Conservation (phyloP, 441 rosid species). For the Jatropha multifida region DNA sequence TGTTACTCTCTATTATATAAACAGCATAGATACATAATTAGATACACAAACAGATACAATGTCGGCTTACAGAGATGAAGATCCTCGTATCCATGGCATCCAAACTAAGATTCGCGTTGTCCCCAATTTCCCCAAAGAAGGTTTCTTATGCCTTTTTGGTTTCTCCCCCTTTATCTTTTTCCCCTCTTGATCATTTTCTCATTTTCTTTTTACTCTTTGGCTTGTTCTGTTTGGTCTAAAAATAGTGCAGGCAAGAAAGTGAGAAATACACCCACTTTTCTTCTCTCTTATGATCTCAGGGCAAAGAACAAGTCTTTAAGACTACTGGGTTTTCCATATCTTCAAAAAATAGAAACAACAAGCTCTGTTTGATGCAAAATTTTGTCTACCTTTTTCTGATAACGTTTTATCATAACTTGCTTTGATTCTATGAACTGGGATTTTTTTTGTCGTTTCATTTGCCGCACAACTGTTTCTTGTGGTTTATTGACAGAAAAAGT, state of each 20-base stretch:
- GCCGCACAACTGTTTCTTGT: not conserved
- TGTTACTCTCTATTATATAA: not conserved
- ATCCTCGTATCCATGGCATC: conserved; percentile 83
- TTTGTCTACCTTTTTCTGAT: not conserved
- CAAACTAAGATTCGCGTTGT: conserved; percentile 92
- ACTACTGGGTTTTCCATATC: not conserved
- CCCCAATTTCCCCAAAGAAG: conserved; percentile 93
- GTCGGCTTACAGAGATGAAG: conserved; percentile 71
- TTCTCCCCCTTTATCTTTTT: conserved; percentile 2
- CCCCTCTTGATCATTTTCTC: not conserved
- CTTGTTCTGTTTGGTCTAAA: conserved; percentile 16
- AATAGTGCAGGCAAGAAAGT: not conserved
- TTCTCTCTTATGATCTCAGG: not conserved
- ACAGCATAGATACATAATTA: not conserved
- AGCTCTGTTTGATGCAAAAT: not conserved
- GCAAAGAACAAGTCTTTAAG: not conserved
- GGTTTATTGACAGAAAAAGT: not conserved
- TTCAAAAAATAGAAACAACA: not conserved
- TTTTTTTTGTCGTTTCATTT: not conserved
- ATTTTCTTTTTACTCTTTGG: not conserved
- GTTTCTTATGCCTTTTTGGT: conserved; percentile 30
- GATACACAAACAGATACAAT: conserved; percentile 41
- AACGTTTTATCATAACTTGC: too few relatives aligned
- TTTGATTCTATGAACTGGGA: too few relatives aligned
- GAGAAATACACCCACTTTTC: not conserved